These are phyloP conservation scores for Phytophthora tentaculata DNA, from an alignment of 352 stramenopile genomes.

Conservation along the genomic window DNA sequence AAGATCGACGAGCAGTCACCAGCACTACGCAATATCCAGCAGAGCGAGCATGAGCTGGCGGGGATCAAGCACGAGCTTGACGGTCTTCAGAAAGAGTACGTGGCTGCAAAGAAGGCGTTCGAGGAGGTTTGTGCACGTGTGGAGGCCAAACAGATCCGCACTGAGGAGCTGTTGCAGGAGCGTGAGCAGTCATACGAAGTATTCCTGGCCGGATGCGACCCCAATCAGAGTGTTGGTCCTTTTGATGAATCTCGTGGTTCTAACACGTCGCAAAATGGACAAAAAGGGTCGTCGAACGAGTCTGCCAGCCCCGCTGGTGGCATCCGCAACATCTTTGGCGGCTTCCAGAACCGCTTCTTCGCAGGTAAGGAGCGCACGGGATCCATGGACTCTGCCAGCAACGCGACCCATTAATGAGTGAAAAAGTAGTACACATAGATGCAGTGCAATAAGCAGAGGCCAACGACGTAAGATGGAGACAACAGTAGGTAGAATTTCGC, in stretches of 20 bases:
- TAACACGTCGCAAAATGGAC: slow-evolving; percentile 39
- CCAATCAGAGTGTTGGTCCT: slow-evolving; percentile 23
- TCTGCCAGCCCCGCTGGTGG: slow-evolving; percentile 44
- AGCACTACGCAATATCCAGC: slow-evolving; percentile 70
- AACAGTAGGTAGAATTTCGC: slow-evolving; percentile 35
- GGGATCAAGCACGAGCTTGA: slow-evolving; percentile 83
- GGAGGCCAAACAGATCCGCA: slow-evolving; percentile 73
- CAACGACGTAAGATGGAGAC: slow-evolving; percentile 6
- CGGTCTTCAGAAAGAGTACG: slow-evolving; percentile 78
- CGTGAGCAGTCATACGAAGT: slow-evolving; percentile 78
- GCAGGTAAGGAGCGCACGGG: slow-evolving; percentile 60
- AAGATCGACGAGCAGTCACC: slow-evolving; percentile 71
- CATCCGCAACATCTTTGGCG: slow-evolving; percentile 71
- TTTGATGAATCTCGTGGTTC: slow-evolving; percentile 36
- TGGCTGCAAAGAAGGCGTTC: slow-evolving; percentile 80
- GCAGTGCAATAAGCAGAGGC: slow-evolving; percentile 21
- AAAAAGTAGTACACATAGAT: slow-evolving; percentile 28
- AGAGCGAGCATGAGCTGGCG: slow-evolving; percentile 77
- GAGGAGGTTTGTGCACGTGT: slow-evolving; percentile 75
- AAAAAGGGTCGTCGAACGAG: slow-evolving; percentile 50
- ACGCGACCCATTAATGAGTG: slow-evolving; percentile 39
- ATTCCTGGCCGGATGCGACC: slow-evolving; percentile 73
- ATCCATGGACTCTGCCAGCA: slow-evolving; percentile 58
- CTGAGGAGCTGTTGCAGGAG: slow-evolving; percentile 72
- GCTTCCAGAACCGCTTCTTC: slow-evolving; percentile 79